These are phyloP conservation scores for Lactarius vividus DNA, from an alignment of 768 basidiomycete genomes.

Conservation along the genomic window DNA sequence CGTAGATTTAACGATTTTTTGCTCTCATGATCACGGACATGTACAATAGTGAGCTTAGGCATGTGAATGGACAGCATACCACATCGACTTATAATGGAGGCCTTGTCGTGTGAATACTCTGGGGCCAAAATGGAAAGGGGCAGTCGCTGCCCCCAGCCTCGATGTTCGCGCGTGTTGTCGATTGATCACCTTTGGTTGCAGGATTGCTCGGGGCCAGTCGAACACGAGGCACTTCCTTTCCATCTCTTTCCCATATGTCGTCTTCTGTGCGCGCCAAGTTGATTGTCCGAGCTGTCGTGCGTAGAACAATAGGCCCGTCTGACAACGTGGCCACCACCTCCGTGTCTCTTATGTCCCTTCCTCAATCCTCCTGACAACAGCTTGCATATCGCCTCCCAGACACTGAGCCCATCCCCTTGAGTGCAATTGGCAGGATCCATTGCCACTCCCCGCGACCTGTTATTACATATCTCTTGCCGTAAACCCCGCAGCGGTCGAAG, in stretches of 20 bases:
- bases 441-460: slow-evolving; percentile 19
- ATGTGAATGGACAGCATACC: slow-evolving; percentile 16
- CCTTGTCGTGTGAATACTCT: slow-evolving; percentile 16
- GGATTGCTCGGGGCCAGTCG: slow-evolving; percentile 16
- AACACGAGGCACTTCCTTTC: slow-evolving; percentile 23
- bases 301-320: slow-evolving; percentile 26
- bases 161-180: slow-evolving; percentile 32
- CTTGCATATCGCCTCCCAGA: slow-evolving; percentile 13
- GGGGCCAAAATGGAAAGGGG: slow-evolving; percentile 19
- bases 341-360: slow-evolving; percentile 20
- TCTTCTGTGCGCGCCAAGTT: slow-evolving; percentile 24
- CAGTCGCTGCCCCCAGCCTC: slow-evolving; percentile 30
- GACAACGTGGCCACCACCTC: slow-evolving; percentile 22
- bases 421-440: slow-evolving; percentile 28
- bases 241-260: slow-evolving; percentile 27
- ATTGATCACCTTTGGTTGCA: slow-evolving; percentile 21
- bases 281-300: slow-evolving; percentile 23
- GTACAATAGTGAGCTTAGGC: slow-evolving; percentile 2
- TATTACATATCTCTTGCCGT: slow-evolving; percentile 25
- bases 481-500: slow-evolving; percentile 24
- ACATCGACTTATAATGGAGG: background rate
- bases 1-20: background rate
- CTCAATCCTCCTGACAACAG: slow-evolving; percentile 23
- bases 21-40: background rate
- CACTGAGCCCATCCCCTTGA: slow-evolving; percentile 22